Evolutionary conservation across 352 stramenopile genomes (phyloP).

Genomic region (Hyaloperonospora arabidopsidis): DNA sequence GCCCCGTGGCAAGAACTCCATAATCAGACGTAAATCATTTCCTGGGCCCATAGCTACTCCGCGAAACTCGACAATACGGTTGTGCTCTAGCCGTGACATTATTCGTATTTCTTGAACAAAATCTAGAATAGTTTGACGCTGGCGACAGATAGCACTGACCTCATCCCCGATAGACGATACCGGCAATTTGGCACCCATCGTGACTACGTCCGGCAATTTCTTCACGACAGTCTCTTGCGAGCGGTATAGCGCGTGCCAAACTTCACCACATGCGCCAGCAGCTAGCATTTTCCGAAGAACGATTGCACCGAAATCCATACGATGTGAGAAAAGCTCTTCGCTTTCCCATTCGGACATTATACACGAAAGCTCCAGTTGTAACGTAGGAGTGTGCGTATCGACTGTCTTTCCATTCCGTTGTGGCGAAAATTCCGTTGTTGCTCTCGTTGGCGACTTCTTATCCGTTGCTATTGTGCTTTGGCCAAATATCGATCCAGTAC

Average conservation of each 20-base stretch:
- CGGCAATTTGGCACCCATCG: conserved; percentile 3
- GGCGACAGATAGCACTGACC: conserved; percentile 3
- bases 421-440: conserved; percentile 8
- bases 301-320: conserved; percentile 37
- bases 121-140: conserved; percentile 26
- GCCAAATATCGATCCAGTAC: neutral
- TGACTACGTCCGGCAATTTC: conserved; percentile 24
- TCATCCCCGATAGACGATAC: conserved; percentile 9
- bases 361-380: conserved; percentile 10
- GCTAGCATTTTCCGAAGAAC: conserved; percentile 27
- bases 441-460: conserved; percentile 6
- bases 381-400: neutral
- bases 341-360: conserved; percentile 43
- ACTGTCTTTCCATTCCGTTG: conserved; percentile 3
- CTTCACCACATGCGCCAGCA: conserved; percentile 31
- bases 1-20: conserved; percentile 51
- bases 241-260: conserved; percentile 40
- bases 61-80: conserved; percentile 44
- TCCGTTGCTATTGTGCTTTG: conserved; percentile 5
- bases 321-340: conserved; percentile 46
- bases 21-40: conserved; percentile 33
- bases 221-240: conserved; percentile 37
- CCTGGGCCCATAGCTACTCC: conserved; percentile 40
- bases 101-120: conserved; percentile 50
- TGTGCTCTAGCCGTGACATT: conserved; percentile 36